phyloP scores from a whole-genome alignment of 441 rosid species.

The Pelargonium australe region DNA sequence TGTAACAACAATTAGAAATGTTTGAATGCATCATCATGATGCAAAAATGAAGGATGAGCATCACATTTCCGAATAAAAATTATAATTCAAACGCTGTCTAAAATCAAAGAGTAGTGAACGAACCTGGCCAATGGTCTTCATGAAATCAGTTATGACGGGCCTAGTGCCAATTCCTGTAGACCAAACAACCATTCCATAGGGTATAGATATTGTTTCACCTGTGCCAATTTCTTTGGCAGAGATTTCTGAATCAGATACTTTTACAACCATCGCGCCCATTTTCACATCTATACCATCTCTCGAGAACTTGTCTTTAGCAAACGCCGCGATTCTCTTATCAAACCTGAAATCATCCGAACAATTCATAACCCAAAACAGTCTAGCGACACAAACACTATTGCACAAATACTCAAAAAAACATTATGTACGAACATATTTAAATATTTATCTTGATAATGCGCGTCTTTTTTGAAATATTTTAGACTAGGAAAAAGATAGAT shows the following conservation, averaged over 20 bases:
- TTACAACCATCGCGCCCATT: slow-evolving; percentile 85
- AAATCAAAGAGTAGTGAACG: neutral
- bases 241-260: slow-evolving; percentile 70
- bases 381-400: no score
- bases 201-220: slow-evolving; percentile 44
- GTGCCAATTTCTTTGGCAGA: slow-evolving; percentile 60
- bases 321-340: slow-evolving; percentile 89
- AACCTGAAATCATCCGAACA: slow-evolving; percentile 52
- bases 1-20: neutral
- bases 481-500: neutral
- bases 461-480: no score
- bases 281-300: slow-evolving; percentile 88
- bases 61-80: neutral
- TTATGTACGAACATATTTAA: no score
- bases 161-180: slow-evolving; percentile 94
- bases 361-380: slow-evolving; percentile 11
- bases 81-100: neutral
- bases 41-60: no score
- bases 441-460: no score
- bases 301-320: slow-evolving; percentile 78
- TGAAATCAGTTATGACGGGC: slow-evolving; percentile 76
- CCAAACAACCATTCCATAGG: slow-evolving; percentile 98
- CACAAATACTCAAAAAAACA: no score
- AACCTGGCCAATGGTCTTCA: slow-evolving; percentile 95
- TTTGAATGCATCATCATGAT: neutral